These are phyloP conservation scores for Chlamydomonas applanata DNA, from an alignment of 139 green algal species.

Conservation along the genomic window DNA sequence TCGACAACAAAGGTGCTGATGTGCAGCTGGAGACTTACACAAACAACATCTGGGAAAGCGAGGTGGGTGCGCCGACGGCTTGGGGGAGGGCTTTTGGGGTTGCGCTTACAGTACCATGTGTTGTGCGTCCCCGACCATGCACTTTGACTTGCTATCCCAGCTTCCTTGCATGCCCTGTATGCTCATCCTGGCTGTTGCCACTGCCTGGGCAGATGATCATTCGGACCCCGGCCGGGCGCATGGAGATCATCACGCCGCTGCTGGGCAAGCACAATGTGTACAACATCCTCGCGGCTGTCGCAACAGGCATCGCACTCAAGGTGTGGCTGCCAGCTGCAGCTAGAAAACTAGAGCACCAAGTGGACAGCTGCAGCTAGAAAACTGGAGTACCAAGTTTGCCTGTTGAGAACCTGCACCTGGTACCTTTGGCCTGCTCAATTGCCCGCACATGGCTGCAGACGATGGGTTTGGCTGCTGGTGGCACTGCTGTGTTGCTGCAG, in stretches of 20 bases:
- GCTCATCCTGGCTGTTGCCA: too few species aligned
- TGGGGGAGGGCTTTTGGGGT: too few species aligned
- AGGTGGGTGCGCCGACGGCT: slow-evolving; percentile 57
- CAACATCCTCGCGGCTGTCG: slow-evolving; percentile 93
- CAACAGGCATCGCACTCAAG: slow-evolving; percentile 73
- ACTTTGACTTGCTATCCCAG: too few species aligned
- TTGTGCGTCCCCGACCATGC: too few species aligned
- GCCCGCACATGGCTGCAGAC: too few species aligned
- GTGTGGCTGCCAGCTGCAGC: slow-evolving; percentile 43
- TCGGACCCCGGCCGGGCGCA: slow-evolving; percentile 38
- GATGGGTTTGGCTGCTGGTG: too few species aligned
- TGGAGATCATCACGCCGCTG: slow-evolving; percentile 78
- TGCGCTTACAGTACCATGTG: too few species aligned
- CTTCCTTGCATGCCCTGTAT: too few species aligned
- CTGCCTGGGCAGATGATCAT: slow-evolving; percentile 44
- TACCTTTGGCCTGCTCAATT: too few species aligned
- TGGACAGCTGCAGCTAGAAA: not conserved
- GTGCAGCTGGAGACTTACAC: slow-evolving; percentile 65
- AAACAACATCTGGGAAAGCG: slow-evolving; percentile 74
- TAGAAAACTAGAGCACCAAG: not conserved
- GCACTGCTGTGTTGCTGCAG: too few species aligned
- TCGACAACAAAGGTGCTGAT: slow-evolving; percentile 63
- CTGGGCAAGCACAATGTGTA: slow-evolving; percentile 83
- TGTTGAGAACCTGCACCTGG: too few species aligned
- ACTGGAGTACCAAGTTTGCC: too few species aligned